These are phyloP conservation scores for Pythium insidiosum DNA, from an alignment of 352 stramenopile genomes.

Conservation along the genomic window DNA sequence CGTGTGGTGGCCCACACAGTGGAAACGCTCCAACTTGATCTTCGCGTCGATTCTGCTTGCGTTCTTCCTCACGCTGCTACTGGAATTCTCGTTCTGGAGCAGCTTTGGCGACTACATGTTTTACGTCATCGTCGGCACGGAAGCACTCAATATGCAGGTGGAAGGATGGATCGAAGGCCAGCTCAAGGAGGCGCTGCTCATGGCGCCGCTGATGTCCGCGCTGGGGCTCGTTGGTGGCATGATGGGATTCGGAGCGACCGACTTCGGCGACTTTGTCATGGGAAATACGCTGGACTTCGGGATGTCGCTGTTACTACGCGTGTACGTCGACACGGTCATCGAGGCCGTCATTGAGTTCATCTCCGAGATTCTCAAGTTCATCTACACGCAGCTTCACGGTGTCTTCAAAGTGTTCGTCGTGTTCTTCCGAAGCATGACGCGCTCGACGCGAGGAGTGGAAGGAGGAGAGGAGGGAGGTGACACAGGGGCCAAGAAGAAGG, in stretches of 20 bases:
- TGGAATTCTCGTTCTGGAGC: conserved; percentile 96
- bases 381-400: conserved; percentile 28
- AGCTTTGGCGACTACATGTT: conserved; percentile 95
- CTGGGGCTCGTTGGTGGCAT: conserved; percentile 88
- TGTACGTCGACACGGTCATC: conserved; percentile 88
- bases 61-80: conserved; percentile 90
- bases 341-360: conserved; percentile 67
- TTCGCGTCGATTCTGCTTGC: conserved; percentile 89
- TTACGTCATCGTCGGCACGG: conserved; percentile 92
- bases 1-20: conserved; percentile 89
- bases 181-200: conserved; percentile 88
- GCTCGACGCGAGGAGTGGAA: conserved; percentile 28
- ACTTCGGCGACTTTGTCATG: conserved; percentile 97
- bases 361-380: conserved; percentile 25
- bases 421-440: conserved; percentile 45
- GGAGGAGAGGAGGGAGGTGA: conserved; percentile 24
- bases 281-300: conserved; percentile 93
- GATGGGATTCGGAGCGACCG: conserved; percentile 92
- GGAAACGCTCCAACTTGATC: conserved; percentile 94
- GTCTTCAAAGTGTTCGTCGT: conserved; percentile 20
- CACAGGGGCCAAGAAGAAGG: conserved; percentile 24
- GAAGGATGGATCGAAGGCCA: conserved; percentile 87
- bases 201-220: conserved; percentile 84
- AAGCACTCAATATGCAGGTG: conserved; percentile 85
- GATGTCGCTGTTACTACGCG: conserved; percentile 89